Base-by-base conservation (phyloP, 768 basidiomycete genomes). In the Gymnopilus dilepis region DNA sequence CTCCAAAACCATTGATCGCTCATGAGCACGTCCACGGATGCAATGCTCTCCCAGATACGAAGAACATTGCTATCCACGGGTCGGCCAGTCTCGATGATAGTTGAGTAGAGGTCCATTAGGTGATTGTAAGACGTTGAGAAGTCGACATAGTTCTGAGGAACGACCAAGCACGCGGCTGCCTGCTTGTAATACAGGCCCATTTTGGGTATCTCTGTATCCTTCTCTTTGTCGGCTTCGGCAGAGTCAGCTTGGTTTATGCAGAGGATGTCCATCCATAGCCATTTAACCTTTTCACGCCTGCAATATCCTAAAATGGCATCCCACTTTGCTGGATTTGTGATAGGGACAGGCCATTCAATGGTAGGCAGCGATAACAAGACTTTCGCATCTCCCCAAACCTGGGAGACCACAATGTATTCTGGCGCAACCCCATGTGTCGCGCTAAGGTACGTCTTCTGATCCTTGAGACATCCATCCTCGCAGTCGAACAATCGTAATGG, bases 261-360 rank as follows among this genome's bases (percentile, higher is more conserved):
- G 17, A 53, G 19, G 15, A 53, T 53, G 37, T 53, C 52, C 52
- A 53, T 53, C 52, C 52, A 53, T 34, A 53, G 17, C 52, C 52
- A 53, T 53, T 37, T 53, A n/a, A 53, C 52, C 12, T 37, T 37
- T 24, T 33, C 33, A 12, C 52, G 52, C 17, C 31, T 53, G 52
- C 52, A 53, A 34, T 53, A 19, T 22, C n/a, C 17, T 22, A 53
- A 19, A 19, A 53, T 53, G 21, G 30, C 52, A 34, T 53, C 22
- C 52, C 52, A 53, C 52, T 53, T 53, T 13, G 52, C 21, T 24
- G n/a, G 33, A 37, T 53, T 24, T 21, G 52, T 34, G 31, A 53
- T 53, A 19, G 52, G 52, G 1, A 53, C 37, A 24, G 52, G 31
- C 52, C 52, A 53, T 11, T 31, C 37, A 38, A 53, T 33, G 5